Evolutionary conservation across 139 green algal genomes (phyloP).

Genomic region (Volvox reticuliferus): DNA sequence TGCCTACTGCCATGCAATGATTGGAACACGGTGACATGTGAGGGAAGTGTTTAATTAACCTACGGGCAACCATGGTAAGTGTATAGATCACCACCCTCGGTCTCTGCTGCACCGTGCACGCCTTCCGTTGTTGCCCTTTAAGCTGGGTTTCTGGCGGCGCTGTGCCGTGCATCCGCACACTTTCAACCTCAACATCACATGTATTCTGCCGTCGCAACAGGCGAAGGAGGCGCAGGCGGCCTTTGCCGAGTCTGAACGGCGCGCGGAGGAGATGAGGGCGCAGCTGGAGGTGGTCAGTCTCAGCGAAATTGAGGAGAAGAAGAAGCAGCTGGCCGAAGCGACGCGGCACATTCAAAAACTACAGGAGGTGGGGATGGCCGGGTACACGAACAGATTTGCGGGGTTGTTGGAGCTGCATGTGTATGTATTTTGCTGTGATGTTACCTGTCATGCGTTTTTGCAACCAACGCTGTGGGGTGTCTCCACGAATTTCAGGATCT

Average conservation of each 20-base stretch:
- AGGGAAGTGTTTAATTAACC: too few species aligned
- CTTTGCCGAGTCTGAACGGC: slow-evolving; percentile 34
- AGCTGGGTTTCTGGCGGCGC: background rate
- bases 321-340: background rate
- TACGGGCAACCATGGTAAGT: background rate
- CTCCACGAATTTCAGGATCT: slow-evolving; percentile 48
- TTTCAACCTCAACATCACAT: background rate
- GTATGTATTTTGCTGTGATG: background rate
- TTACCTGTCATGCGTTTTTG: background rate
- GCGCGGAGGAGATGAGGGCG: slow-evolving; percentile 55
- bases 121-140: background rate
- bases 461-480: too few species aligned
- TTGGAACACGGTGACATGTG: too few species aligned
- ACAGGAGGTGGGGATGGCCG: background rate
- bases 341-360: background rate
- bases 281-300: slow-evolving; percentile 50
- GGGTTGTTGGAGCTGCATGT: background rate
- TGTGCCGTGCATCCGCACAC: too few species aligned
- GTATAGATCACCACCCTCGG: background rate
- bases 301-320: slow-evolving; percentile 44
- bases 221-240: slow-evolving; percentile 36
- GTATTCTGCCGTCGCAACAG: background rate
- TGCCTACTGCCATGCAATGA: too few species aligned
- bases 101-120: background rate
- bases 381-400: background rate